phyloP scores from a whole-genome alignment of 2,329 filamentous ascomycete genomes.

The Arthrobotrys sinensis region DNA sequence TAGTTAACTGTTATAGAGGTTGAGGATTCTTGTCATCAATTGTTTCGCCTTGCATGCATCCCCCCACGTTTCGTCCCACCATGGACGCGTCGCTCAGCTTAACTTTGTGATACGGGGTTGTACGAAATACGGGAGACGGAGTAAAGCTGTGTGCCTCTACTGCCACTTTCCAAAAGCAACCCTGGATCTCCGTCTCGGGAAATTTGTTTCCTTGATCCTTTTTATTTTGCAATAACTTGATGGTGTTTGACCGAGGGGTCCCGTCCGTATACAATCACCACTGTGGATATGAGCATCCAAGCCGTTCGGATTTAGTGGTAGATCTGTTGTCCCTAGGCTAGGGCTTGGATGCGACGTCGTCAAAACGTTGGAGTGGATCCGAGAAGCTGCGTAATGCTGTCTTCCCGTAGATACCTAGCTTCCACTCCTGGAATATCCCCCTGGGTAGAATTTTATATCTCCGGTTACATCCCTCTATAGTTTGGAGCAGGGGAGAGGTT shows the following conservation, averaged over 20 bases:
- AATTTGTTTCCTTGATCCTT: neutral
- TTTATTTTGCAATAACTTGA: no score
- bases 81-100: neutral
- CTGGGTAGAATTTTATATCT: neutral
- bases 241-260: neutral
- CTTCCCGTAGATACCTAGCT: neutral
- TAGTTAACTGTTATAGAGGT: no score
- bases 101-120: neutral
- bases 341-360: neutral
- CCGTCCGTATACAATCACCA: neutral
- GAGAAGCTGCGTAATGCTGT: neutral
- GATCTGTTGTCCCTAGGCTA: neutral
- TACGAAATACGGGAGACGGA: neutral
- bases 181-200: slow-evolving; percentile 34
- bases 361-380: no score
- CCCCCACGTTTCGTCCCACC: slow-evolving; percentile 15
- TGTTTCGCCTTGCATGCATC: neutral
- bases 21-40: neutral
- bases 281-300: neutral
- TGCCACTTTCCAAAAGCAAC: slow-evolving; percentile 41
- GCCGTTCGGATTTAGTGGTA: neutral
- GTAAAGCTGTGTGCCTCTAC: slow-evolving; percentile 7
- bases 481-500: neutral
- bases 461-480: neutral
- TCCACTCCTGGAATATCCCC: slow-evolving; percentile 4